phyloP scores from a whole-genome alignment of 2,329 filamentous ascomycete species.

The Dendrostoma leiphaemia region DNA sequence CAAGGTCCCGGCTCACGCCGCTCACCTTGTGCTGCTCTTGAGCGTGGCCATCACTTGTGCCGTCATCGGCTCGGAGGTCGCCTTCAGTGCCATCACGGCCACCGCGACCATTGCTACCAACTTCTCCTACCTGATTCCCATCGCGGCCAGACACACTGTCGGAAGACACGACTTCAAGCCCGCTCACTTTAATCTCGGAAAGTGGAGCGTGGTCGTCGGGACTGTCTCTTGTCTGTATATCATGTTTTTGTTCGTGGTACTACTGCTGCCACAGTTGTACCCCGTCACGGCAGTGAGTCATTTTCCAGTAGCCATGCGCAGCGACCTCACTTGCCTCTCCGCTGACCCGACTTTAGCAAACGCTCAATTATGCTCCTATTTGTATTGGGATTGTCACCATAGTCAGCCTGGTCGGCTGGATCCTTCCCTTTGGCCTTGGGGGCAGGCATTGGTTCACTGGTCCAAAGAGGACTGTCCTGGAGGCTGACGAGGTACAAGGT shows the following conservation, averaged over 20 bases:
- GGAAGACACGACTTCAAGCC: conserved; percentile 33
- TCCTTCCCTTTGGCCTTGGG: conserved; percentile 32
- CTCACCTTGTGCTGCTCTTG: conserved; percentile 30
- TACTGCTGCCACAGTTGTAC: conserved; percentile 36
- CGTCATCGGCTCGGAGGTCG: conserved; percentile 35
- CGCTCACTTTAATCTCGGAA: conserved; percentile 33
- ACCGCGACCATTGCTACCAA: conserved; percentile 37
- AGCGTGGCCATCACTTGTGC: conserved; percentile 32
- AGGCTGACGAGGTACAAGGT: background rate
- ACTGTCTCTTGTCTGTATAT: conserved; percentile 32
- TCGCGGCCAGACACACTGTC: conserved; percentile 35
- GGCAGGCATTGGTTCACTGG: conserved; percentile 36
- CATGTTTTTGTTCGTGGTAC: conserved; percentile 32
- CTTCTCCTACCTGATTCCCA: conserved; percentile 36
- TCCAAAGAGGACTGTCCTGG: conserved; percentile 33
- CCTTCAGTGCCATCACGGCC: conserved; percentile 36
- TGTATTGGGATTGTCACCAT: conserved; percentile 35
- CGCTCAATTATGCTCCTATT: conserved; percentile 38
- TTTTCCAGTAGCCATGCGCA: too few species aligned
- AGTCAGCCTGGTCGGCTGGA: conserved; percentile 33
- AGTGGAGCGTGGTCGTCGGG: conserved; percentile 24
- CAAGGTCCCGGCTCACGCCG: conserved; percentile 35
- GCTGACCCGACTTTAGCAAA: conserved; percentile 21
- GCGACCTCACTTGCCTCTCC: background rate
- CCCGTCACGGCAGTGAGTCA: conserved; percentile 28